Conservation (phyloP, 2,329 filamentous ascomycete species). For the Blastomyces gilchristii region DNA sequence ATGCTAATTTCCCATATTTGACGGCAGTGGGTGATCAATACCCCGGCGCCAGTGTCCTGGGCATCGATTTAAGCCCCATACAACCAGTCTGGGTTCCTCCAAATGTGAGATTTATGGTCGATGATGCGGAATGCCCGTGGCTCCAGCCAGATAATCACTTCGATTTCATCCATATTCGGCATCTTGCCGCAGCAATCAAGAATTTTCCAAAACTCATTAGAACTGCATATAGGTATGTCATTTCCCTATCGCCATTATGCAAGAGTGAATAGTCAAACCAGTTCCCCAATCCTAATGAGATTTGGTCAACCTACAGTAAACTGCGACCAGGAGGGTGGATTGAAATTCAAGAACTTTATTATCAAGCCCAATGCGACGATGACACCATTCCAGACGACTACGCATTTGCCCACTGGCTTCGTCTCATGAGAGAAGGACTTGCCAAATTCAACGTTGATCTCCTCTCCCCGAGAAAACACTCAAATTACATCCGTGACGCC, state of each 20-base stretch:
- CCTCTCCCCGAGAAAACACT: slow-evolving; percentile 18
- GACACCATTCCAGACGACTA: slow-evolving; percentile 10
- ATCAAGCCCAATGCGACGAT: slow-evolving; percentile 19
- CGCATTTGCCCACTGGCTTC: slow-evolving; percentile 15
- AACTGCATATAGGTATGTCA: slow-evolving; percentile 19
- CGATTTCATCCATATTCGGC: slow-evolving; percentile 13
- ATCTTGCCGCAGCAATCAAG: slow-evolving; percentile 3
- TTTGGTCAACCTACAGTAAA: slow-evolving; percentile 13
- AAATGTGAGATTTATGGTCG: slow-evolving; percentile 15
- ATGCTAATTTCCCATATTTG: not conserved
- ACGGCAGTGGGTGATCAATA: slow-evolving; percentile 18
- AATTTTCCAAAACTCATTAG: slow-evolving; percentile 3
- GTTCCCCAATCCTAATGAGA: not conserved
- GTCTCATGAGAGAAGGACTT: slow-evolving; percentile 15
- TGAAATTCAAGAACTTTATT: slow-evolving; percentile 23
- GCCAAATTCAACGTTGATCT: slow-evolving; percentile 19
- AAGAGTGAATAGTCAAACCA: not conserved
- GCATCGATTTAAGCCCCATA: slow-evolving; percentile 37
- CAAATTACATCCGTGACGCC: slow-evolving; percentile 22
- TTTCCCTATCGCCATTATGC: not conserved
- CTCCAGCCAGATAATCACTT: slow-evolving; percentile 39
- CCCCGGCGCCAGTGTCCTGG: slow-evolving; percentile 30
- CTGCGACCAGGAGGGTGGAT: slow-evolving; percentile 24
- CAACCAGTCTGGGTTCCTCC: slow-evolving; percentile 31
- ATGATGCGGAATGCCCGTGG: slow-evolving; percentile 35